Conservation (phyloP, 208 protist species). For the Trypanosoma boissoni region DNA sequence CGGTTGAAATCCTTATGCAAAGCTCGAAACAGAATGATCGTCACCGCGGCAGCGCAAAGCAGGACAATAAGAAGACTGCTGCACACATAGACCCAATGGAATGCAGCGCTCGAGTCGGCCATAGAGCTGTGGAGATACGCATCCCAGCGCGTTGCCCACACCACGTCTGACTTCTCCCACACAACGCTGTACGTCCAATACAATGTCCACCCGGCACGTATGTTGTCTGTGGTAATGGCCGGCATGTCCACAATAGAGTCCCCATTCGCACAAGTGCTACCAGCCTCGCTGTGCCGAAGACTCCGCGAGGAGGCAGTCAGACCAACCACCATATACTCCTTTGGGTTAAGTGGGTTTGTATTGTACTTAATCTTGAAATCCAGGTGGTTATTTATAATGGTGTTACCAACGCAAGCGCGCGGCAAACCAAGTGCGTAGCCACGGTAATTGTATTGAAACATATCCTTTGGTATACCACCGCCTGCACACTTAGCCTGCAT, state of each 20-base stretch:
- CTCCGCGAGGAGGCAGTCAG: conserved; percentile 57
- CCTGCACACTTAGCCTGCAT: conserved; percentile 17
- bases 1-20: conserved; percentile 95
- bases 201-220: conserved; percentile 27
- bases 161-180: conserved; percentile 63
- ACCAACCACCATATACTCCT: conserved; percentile 71
- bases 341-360: conserved; percentile 12
- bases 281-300: conserved; percentile 25
- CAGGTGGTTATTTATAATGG: conserved; percentile 80
- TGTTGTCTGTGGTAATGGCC: conserved; percentile 29
- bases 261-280: conserved; percentile 12
- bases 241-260: not conserved
- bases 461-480: not conserved
- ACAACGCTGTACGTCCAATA: conserved; percentile 88
- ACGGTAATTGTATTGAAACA: conserved; percentile 32
- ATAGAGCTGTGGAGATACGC: conserved; percentile 89
- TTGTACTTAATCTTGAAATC: conserved; percentile 79
- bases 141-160: conserved; percentile 98
- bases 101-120: conserved; percentile 40
- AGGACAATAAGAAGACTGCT: conserved; percentile 96
- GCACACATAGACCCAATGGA: conserved; percentile 96
- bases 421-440: conserved; percentile 74
- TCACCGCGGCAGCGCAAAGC: conserved; percentile 81
- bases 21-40: conserved; percentile 94
- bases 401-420: conserved; percentile 28